Evolutionary conservation across 2,329 filamentous ascomycete species (phyloP), one percentile per base, ranked within the genome.

Genomic region (Fusarium foetens): DNA sequence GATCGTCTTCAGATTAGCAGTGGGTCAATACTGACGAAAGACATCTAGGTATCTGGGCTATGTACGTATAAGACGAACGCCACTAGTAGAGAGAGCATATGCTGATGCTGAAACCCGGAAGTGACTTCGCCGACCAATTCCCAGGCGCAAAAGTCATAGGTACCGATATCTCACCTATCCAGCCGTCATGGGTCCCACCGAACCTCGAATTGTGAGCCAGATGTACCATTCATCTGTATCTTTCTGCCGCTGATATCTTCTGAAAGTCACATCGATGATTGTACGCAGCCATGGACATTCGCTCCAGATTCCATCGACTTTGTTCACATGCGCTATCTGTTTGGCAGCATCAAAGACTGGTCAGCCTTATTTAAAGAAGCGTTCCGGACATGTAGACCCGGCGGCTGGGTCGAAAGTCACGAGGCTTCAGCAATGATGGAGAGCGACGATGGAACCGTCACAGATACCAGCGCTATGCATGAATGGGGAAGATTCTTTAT

Each of bases 81-180:
- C 6, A 13, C 19, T 14, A 13, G 12, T 4, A 21, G 7, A 5
- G 31, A 19, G 19, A 41, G 13, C 14, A 29, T 4, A 13, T 25
- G 1, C 27, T 48, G 8, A 58, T 21, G 3, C 27, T 27, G 19
- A 14, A 6, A 10, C 21, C 21, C 16, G n/a, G 53, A n/a, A 89
- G 90, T 66, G 88, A 89, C 66, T 77, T 81, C 54, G 78, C 82
- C 71, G 77, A 86, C 58, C 68, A 82, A 17, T 84, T 84, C 46
- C 85, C 85, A 25, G 73, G 81, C 70, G 83, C 77, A 67, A 81
- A 76, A 80, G 86, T 78, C 17, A 81, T 83, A 48, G 87, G 87
- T 48, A 87, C 85, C 9, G 87, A 90, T 74, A 83, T 89, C 13
- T 87, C 85, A n/a, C 86, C 87, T 4, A 87, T 88, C 21, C 88